These are phyloP conservation scores for Mucor piriformis DNA, from an alignment of 371 early-diverging fungal genomes.

Conservation along the genomic window DNA sequence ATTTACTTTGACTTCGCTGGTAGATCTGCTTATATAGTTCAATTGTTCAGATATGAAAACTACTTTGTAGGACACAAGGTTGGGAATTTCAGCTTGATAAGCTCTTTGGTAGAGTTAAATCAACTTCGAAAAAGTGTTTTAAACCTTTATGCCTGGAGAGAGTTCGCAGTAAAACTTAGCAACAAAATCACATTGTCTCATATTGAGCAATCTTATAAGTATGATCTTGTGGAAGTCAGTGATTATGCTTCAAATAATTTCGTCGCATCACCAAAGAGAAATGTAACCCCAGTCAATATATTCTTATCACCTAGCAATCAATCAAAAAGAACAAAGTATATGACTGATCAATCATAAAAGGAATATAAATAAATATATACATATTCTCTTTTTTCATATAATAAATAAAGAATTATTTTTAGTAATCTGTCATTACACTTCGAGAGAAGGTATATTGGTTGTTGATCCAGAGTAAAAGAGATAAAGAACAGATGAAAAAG, in stretches of 20 bases:
- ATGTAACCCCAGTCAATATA: slow-evolving; percentile 3
- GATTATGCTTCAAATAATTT: not conserved
- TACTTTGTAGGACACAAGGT: slow-evolving; percentile 13
- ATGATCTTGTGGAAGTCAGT: not conserved
- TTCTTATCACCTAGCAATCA: slow-evolving; percentile 14
- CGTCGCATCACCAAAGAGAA: slow-evolving; percentile 9
- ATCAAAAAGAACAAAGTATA: slow-evolving; percentile 17
- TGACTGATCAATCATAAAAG: slow-evolving; percentile 6
- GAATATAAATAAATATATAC: slow-evolving; percentile 5
- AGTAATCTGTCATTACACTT: slow-evolving; percentile 12
- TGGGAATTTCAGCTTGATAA: slow-evolving; percentile 5
- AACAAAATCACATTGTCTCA: slow-evolving; percentile 11
- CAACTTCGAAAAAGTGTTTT: slow-evolving; percentile 6
- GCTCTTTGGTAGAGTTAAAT: slow-evolving; percentile 7
- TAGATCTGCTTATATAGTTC: slow-evolving; percentile 10
- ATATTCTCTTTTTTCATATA: not conserved
- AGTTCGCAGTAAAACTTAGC: not conserved
- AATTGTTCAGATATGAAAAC: slow-evolving; percentile 12
- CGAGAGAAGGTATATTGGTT: slow-evolving; percentile 10
- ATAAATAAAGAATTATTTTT: slow-evolving; percentile 7
- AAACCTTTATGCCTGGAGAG: slow-evolving; percentile 15
- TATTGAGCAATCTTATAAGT: not conserved
- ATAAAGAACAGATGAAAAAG: slow-evolving; percentile 6
- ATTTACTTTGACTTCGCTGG: slow-evolving; percentile 19
- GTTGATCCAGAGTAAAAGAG: slow-evolving; percentile 13